Percentiles rank a stretch among this genome's conserved stretches.
These are phyloP conservation scores for Myriosclerotinia duriaeana DNA, from an alignment of 2,329 filamentous ascomycete species.

Conservation along the genomic window DNA sequence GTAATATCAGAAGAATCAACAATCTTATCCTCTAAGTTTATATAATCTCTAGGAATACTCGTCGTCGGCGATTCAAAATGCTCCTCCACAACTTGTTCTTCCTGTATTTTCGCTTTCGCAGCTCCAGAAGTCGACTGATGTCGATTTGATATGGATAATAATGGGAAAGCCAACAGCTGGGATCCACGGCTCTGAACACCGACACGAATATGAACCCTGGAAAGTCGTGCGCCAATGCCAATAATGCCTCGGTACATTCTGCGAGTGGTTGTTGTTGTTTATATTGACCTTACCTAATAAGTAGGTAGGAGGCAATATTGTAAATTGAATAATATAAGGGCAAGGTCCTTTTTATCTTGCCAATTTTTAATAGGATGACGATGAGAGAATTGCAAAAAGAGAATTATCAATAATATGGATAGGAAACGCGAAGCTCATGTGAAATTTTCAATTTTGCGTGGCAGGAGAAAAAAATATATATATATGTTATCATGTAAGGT, in stretches of 20 bases:
- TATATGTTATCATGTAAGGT: too few species aligned
- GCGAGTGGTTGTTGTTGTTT: not conserved
- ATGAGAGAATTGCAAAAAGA: too few species aligned
- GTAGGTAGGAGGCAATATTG: not conserved
- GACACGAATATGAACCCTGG: conserved; percentile 1
- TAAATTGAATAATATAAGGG: too few species aligned
- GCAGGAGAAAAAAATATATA: too few species aligned
- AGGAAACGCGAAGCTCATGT: too few species aligned
- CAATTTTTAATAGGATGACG: not conserved
- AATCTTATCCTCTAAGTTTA: too few species aligned
- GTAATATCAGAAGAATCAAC: not conserved
- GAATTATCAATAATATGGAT: too few species aligned
- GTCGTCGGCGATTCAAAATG: not conserved
- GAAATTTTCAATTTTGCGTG: not conserved
- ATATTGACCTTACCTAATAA: too few species aligned
- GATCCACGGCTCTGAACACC: not conserved
- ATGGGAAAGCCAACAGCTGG: not conserved
- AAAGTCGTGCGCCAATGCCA: not conserved
- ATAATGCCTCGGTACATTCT: conserved; percentile 12
- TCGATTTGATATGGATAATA: not conserved
- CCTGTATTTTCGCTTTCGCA: too few species aligned
- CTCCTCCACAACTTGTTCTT: not conserved
- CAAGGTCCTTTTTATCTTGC: conserved; percentile 26
- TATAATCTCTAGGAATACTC: not conserved
- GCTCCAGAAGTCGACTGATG: not conserved